phyloP scores from a whole-genome alignment of 2,329 filamentous ascomycete species.

The Chrysoporthe cubensis region DNA sequence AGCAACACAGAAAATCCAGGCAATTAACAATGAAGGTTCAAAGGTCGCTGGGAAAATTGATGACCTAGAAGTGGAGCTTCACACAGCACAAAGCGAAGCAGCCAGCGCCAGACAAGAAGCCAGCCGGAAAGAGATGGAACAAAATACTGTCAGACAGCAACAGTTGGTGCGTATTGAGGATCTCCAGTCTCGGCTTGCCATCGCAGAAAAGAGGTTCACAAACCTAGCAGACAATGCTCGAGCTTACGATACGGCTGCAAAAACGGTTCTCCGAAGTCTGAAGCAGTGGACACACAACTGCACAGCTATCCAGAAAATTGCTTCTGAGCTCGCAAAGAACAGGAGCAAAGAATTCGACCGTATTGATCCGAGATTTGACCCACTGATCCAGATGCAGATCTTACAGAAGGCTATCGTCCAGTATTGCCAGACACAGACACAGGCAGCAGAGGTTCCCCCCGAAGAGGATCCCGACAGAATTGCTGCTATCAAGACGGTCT shows the following conservation, averaged over 20 bases:
- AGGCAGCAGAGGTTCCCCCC: background rate
- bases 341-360: constrained; percentile 4
- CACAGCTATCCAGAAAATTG: constrained; percentile 4
- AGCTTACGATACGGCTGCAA: constrained; percentile 16
- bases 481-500: background rate
- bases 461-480: background rate
- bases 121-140: constrained; percentile 2
- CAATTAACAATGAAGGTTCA: constrained; percentile 22
- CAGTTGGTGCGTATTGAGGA: constrained; percentile 4
- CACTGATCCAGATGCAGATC: constrained; percentile 22
- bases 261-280: constrained; percentile 15
- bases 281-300: constrained; percentile 18
- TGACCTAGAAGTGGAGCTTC: constrained; percentile 15
- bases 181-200: constrained; percentile 11
- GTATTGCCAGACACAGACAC: constrained; percentile 13
- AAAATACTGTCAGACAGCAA: constrained; percentile 1
- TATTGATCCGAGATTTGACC: constrained; percentile 20
- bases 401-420: constrained; percentile 19
- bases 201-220: constrained; percentile 16
- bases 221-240: constrained; percentile 17
- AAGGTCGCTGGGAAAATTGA: constrained; percentile 22
- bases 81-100: constrained; percentile 1
- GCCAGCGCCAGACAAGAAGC: background rate
- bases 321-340: constrained; percentile 8
- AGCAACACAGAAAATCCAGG: constrained; percentile 32